Conservation (phyloP, 1,284 basidiomycete genomes). For the Microbotryum lychnidis-dioicae region DNA sequence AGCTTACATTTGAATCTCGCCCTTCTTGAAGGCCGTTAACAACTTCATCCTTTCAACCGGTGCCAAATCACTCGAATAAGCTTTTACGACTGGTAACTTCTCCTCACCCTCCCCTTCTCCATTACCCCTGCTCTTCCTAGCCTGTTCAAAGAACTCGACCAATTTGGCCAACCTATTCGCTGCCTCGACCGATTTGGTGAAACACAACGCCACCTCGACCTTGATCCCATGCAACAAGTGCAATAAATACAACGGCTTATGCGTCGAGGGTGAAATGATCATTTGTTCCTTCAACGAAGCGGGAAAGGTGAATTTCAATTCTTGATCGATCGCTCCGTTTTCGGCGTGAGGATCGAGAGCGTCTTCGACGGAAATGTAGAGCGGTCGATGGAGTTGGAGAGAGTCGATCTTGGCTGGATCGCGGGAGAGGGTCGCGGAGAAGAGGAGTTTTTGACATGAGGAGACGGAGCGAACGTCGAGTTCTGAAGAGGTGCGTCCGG, state of each 20-base stretch:
- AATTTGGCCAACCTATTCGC: conserved; percentile 73
- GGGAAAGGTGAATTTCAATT: conserved; percentile 70
- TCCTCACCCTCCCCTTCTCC: conserved; percentile 28
- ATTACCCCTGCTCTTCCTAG: conserved; percentile 16
- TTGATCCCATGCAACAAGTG: conserved; percentile 62
- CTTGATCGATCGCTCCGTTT: conserved; percentile 50
- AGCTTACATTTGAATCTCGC: conserved; percentile 72
- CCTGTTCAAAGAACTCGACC: conserved; percentile 64
- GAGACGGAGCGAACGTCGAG: conserved; percentile 9
- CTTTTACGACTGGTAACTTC: conserved; percentile 48
- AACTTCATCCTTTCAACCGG: conserved; percentile 65
- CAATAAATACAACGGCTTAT: conserved; percentile 85
- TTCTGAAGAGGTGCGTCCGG: conserved; percentile 12
- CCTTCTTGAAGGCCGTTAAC: conserved; percentile 68
- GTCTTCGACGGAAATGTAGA: conserved; percentile 79
- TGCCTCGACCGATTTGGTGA: conserved; percentile 92
- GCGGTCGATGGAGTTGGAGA: conserved; percentile 67
- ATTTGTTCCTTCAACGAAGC: conserved; percentile 76
- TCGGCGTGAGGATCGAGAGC: conserved; percentile 34
- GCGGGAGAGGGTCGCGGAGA: conserved; percentile 90
- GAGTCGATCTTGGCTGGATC: conserved; percentile 87
- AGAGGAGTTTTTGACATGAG: conserved; percentile 83
- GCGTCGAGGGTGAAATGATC: conserved; percentile 64
- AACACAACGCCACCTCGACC: conserved; percentile 70
- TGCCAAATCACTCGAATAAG: conserved; percentile 82